These are phyloP conservation scores for Naganishia cerealis DNA, from an alignment of 1,284 basidiomycete species.

Conservation along the genomic window DNA sequence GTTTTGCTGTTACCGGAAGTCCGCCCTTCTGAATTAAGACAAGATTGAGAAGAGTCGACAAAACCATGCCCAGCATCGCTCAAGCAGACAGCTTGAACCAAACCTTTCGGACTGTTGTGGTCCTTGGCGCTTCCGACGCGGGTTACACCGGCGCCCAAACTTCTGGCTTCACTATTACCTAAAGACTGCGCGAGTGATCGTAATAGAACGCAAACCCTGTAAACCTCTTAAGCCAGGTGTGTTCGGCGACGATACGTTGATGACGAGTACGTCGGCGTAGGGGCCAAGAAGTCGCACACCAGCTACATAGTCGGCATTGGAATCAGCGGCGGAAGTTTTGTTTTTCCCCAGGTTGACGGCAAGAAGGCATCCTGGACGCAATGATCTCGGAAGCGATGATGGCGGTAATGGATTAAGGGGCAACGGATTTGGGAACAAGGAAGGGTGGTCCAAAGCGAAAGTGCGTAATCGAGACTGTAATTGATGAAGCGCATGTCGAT, in stretches of 20 bases:
- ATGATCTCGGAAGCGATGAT: slow-evolving; percentile 65
- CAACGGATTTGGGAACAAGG: slow-evolving; percentile 50
- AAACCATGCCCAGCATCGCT: not conserved
- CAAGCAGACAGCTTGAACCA: not conserved
- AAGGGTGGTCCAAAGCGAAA: slow-evolving; percentile 53
- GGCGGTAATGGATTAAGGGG: slow-evolving; percentile 57
- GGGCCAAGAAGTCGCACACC: slow-evolving; percentile 83
- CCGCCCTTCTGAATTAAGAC: too few species aligned
- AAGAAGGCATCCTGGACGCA: slow-evolving; percentile 71
- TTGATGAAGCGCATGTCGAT: slow-evolving; percentile 73
- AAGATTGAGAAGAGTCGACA: not conserved
- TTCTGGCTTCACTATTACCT: slow-evolving; percentile 26
- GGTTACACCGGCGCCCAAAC: slow-evolving; percentile 31
- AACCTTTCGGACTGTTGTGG: slow-evolving; percentile 51
- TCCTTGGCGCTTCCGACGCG: slow-evolving; percentile 48
- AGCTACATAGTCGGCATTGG: slow-evolving; percentile 80
- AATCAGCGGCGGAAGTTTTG: slow-evolving; percentile 78
- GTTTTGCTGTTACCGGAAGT: not conserved
- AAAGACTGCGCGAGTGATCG: slow-evolving; percentile 31
- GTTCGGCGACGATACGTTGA: slow-evolving; percentile 96
- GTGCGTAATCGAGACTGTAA: slow-evolving; percentile 64
- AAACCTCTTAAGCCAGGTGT: slow-evolving; percentile 90
- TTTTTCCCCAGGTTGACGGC: slow-evolving; percentile 97
- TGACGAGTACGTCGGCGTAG: slow-evolving; percentile 87
- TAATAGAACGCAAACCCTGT: slow-evolving; percentile 60